phyloP scores from a whole-genome alignment of 352 stramenopile species.

The Plasmopara viticola region DNA sequence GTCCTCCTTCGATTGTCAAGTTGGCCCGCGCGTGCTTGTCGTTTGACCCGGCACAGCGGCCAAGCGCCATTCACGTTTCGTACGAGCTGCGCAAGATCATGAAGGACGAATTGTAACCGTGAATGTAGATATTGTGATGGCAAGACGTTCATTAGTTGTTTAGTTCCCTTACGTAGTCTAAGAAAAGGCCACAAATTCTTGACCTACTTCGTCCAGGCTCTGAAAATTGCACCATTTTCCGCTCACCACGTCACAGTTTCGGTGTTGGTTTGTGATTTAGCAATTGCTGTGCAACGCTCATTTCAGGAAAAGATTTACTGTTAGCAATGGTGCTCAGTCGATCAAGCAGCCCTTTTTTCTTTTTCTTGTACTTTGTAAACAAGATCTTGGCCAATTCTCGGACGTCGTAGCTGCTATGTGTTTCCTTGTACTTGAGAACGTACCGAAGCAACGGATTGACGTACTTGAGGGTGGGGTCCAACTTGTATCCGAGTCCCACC shows the following conservation, averaged over 20 bases:
- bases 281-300: background rate
- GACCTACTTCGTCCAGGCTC: background rate
- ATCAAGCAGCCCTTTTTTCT: too few species aligned
- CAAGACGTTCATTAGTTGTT: background rate
- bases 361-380: too few species aligned
- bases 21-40: conserved; percentile 53
- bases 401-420: too few species aligned
- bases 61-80: conserved; percentile 69
- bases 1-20: conserved; percentile 47
- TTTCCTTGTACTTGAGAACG: background rate
- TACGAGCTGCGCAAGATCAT: conserved; percentile 78
- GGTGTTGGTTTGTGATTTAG: background rate
- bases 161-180: background rate
- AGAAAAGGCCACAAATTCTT: background rate
- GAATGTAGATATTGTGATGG: background rate
- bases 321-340: background rate
- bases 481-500: background rate
- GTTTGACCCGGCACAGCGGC: conserved; percentile 57
- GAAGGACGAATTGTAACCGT: conserved; percentile 50
- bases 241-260: background rate
- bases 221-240: background rate
- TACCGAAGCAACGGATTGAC: background rate
- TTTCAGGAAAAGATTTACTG: background rate
- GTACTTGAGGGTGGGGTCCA: background rate
- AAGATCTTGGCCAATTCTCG: too few species aligned